Conservation (phyloP, 139 green algal species). For the Picochlorum sp. region DNA sequence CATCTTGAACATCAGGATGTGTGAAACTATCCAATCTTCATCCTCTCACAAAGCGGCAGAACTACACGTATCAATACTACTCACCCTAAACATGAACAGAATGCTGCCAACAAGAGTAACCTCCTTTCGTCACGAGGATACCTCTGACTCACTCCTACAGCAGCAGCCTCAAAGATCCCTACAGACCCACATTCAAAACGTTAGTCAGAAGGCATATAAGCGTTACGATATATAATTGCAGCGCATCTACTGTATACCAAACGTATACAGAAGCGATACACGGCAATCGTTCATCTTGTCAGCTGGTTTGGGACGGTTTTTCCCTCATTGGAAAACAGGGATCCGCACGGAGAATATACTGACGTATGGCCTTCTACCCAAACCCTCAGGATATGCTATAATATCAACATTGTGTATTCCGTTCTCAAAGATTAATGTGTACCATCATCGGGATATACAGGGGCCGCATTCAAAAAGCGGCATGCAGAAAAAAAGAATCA, state of each 20-base stretch:
- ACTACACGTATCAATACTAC: neutral
- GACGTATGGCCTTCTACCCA: constrained; percentile 10
- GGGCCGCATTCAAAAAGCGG: too few relatives aligned
- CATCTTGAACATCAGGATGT: neutral
- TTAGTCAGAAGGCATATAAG: neutral
- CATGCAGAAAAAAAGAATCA: too few relatives aligned
- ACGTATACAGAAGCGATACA: neutral
- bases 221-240: neutral
- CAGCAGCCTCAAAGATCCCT: too few relatives aligned
- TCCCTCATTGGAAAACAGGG: constrained; percentile 8
- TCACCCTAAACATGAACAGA: too few relatives aligned
- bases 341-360: constrained; percentile 31
- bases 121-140: too few relatives aligned
- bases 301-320: constrained; percentile 17
- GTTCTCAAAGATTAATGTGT: constrained; percentile 40
- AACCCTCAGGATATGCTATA: constrained; percentile 29
- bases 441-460: constrained; percentile 22
- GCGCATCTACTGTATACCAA: neutral
- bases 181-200: too few relatives aligned
- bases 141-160: too few relatives aligned
- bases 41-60: constrained; percentile 5
- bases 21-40: constrained; percentile 19
- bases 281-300: constrained; percentile 15
- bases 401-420: constrained; percentile 27
- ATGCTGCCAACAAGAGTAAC: too few relatives aligned